Conservation (phyloP, 495 filamentous ascomycete genomes). For the Penicillium canariense region DNA sequence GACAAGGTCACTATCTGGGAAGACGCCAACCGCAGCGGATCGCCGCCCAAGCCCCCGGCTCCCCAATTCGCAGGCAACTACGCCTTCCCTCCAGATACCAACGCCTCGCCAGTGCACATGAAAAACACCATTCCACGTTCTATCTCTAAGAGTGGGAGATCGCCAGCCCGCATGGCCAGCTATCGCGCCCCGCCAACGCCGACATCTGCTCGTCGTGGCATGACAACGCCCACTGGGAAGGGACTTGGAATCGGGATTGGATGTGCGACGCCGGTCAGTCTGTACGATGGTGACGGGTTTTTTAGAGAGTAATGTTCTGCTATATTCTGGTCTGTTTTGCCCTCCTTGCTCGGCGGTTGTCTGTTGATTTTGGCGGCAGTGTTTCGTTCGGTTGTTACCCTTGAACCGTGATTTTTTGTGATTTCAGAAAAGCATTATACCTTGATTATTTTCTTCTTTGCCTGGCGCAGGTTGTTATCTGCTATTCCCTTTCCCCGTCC, state of each 20-base stretch:
- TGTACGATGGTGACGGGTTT: conserved; percentile 52
- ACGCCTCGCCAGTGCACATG: conserved; percentile 7
- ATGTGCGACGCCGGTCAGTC: conserved; percentile 40
- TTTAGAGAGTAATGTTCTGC: conserved; percentile 39
- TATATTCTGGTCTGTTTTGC: background rate
- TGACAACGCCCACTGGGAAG: conserved; percentile 35
- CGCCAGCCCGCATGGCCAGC: conserved; percentile 17
- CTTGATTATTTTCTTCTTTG: conserved; percentile 13
- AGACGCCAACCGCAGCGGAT: conserved; percentile 26
- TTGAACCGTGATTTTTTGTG: conserved; percentile 9
- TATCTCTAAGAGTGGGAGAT: conserved; percentile 9
- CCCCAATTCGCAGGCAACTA: conserved; percentile 10
- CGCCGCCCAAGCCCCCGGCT: conserved; percentile 10
- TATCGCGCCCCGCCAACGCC: conserved; percentile 15
- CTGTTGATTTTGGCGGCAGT: background rate
- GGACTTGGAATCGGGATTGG: conserved; percentile 36
- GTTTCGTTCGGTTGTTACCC: conserved; percentile 5
- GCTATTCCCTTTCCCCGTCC: conserved; percentile 7
- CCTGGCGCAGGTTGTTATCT: conserved; percentile 8
- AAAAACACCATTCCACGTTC: conserved; percentile 16
- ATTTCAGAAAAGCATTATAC: conserved; percentile 21
- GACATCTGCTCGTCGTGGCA: conserved; percentile 19
- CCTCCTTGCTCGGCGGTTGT: background rate
- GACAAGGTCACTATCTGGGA: conserved; percentile 44
- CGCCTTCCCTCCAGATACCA: conserved; percentile 12